A percentile compares a stretch with the other conserved stretches of the same genome.
phyloP scores from a whole-genome alignment of 495 filamentous ascomycete genomes.

The Aspergillus diversus region DNA sequence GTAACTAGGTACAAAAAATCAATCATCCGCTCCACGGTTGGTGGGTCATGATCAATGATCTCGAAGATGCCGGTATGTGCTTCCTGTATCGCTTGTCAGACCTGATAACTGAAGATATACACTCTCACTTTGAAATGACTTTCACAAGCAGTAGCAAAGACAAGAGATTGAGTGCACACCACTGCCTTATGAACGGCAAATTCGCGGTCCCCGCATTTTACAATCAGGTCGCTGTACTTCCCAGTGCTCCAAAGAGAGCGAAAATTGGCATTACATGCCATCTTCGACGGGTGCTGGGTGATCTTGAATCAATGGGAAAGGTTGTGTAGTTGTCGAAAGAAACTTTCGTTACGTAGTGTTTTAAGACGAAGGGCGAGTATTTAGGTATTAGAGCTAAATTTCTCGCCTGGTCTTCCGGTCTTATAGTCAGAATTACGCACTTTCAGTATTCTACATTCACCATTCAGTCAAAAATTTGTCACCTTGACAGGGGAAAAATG shows the following conservation, averaged over 20 bases:
- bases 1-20: slow-evolving; percentile 13
- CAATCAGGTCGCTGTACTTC: slow-evolving; percentile 14
- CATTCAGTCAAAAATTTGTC: too few relatives aligned
- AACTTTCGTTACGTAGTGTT: too few relatives aligned
- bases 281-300: too few relatives aligned
- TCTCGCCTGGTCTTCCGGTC: too few relatives aligned
- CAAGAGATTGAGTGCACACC: slow-evolving; percentile 9
- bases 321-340: too few relatives aligned
- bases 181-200: slow-evolving; percentile 11
- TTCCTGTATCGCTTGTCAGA: slow-evolving; percentile 4
- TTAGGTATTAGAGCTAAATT: too few relatives aligned
- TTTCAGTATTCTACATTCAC: too few relatives aligned
- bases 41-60: not conserved
- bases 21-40: slow-evolving; percentile 8
- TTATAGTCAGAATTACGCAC: too few relatives aligned
- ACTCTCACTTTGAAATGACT: not conserved
- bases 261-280: too few relatives aligned
- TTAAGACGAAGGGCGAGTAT: too few relatives aligned
- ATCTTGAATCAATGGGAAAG: too few relatives aligned
- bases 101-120: not conserved
- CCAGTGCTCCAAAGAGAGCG: not conserved
- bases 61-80: not conserved
- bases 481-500: too few relatives aligned
- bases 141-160: slow-evolving; percentile 8
- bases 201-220: slow-evolving; percentile 1